phyloP scores from a whole-genome alignment of 371 early-diverging fungal genomes.

The Rhizopus arrhizus region DNA sequence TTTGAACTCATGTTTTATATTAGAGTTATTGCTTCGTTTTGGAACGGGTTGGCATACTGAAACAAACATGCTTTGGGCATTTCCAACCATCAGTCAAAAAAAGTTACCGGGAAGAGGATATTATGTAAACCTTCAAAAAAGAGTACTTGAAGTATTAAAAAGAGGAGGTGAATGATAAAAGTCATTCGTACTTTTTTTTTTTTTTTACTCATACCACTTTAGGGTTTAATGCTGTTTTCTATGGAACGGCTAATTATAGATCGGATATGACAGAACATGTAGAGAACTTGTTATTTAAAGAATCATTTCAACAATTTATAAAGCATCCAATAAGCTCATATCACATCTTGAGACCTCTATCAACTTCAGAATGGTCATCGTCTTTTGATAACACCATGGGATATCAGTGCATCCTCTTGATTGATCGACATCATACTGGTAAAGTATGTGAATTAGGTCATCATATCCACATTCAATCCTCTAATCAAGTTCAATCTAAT shows the following conservation, averaged over 20 bases:
- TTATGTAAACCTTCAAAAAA: constrained; percentile 17
- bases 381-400: not conserved
- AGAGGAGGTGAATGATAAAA: constrained; percentile 1
- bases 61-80: constrained; percentile 25
- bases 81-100: constrained; percentile 7
- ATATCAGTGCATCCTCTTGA: constrained; percentile 26
- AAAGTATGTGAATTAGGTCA: not conserved
- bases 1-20: not conserved
- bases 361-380: constrained; percentile 1
- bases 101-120: constrained; percentile 17
- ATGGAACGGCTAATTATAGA: constrained; percentile 16
- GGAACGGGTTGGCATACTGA: constrained; percentile 24
- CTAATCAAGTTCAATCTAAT: not conserved
- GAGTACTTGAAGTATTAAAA: constrained; percentile 11
- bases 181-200: not conserved
- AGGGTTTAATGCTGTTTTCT: constrained; percentile 9
- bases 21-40: constrained; percentile 28
- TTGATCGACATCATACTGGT: constrained; percentile 2
- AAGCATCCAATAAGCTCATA: constrained; percentile 7
- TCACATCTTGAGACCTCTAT: not conserved
- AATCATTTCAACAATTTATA: constrained; percentile 5
- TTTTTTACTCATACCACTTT: constrained; percentile 4
- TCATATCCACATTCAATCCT: constrained; percentile 1
- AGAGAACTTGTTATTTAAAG: constrained; percentile 9
- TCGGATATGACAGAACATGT: constrained; percentile 23